Evolutionary conservation across 2,329 filamentous ascomycete genomes (phyloP).

Genomic region (Monosporascus cannonballus): DNA sequence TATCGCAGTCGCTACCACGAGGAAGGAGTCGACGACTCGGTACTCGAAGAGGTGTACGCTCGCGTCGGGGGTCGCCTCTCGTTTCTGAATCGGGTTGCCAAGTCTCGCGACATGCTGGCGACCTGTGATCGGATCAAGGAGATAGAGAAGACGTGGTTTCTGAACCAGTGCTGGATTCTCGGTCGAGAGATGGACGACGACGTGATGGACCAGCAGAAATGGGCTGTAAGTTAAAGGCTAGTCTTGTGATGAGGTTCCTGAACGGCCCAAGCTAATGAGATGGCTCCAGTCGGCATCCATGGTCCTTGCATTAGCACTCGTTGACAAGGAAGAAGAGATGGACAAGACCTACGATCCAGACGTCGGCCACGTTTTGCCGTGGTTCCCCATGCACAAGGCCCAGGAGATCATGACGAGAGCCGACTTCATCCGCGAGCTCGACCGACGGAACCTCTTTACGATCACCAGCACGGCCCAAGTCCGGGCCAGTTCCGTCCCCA

Average conservation of each 20-base stretch:
- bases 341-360: conserved; percentile 61
- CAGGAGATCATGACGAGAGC: conserved; percentile 92
- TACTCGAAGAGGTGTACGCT: conserved; percentile 75
- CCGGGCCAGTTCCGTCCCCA: conserved; percentile 88
- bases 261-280: too few relatives aligned
- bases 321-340: conserved; percentile 69
- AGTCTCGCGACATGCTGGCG: conserved; percentile 69
- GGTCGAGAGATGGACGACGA: conserved; percentile 85
- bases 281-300: conserved; percentile 70
- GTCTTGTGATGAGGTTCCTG: conserved; percentile 1
- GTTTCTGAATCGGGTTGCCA: conserved; percentile 87
- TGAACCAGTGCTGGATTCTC: conserved; percentile 74
- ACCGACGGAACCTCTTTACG: conserved; percentile 91
- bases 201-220: conserved; percentile 97
- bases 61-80: conserved; percentile 82
- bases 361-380: conserved; percentile 69
- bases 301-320: conserved; percentile 84
- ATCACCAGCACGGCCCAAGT: conserved; percentile 86
- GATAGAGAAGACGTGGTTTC: conserved; percentile 70
- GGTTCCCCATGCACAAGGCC: conserved; percentile 74
- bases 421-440: conserved; percentile 89
- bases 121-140: conserved; percentile 70
- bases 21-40: conserved; percentile 47
- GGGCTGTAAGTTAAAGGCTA: conserved; percentile 57
- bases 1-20: conserved; percentile 77